A percentile compares a stretch with the other conserved stretches of the same genome.
Evolutionary conservation across 129 eudicot genomes (phyloP).

Genomic region (Lactuca saligna): DNA sequence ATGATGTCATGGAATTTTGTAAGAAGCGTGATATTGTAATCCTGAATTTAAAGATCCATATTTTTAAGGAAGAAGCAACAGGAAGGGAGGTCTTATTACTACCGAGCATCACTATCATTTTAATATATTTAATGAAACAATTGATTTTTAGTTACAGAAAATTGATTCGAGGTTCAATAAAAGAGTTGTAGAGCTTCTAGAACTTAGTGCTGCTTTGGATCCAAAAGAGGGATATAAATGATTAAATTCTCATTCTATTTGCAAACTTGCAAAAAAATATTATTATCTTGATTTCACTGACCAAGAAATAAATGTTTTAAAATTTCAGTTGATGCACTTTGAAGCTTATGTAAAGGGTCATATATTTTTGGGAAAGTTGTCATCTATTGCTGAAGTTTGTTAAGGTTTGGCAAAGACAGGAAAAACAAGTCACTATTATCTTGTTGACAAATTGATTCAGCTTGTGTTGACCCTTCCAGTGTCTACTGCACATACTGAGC

Average conservation of each 20-base stretch:
- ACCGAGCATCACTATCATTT: not conserved
- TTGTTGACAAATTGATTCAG: not conserved
- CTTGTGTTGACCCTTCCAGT: not conserved
- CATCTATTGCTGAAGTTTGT: not conserved
- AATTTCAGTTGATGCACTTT: conserved; percentile 6
- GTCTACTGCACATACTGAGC: not conserved
- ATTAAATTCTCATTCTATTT: not conserved
- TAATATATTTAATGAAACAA: not conserved
- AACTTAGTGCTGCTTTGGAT: not conserved
- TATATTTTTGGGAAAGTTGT: not conserved
- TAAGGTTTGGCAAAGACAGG: not conserved
- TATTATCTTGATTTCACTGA: not conserved
- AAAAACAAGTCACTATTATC: not conserved
- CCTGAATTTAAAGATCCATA: not conserved
- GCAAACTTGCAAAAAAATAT: conserved; percentile 3
- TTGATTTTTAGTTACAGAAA: not conserved
- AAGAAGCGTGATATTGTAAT: not conserved
- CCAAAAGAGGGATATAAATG: conserved; percentile 1
- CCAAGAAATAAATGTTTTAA: not conserved
- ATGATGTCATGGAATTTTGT: not conserved
- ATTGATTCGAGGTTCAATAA: not conserved
- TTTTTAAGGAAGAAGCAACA: not conserved
- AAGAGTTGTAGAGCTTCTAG: not conserved
- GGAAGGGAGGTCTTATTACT: not conserved
- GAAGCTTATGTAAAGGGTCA: not conserved